Evolutionary conservation across 345 rosid genomes (phyloP).

Genomic region (Dovyalis caffra): DNA sequence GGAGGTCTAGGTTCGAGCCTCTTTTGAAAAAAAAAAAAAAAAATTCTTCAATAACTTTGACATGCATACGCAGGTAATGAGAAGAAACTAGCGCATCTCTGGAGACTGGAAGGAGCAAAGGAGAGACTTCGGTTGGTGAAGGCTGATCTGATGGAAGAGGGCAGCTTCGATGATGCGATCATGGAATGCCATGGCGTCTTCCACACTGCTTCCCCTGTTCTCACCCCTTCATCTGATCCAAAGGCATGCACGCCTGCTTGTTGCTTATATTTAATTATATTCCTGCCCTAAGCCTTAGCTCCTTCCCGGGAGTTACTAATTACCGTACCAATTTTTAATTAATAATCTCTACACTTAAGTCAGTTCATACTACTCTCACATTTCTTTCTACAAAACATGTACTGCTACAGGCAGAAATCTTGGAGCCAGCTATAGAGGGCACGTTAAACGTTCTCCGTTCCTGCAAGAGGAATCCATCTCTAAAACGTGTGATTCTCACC

Average conservation of each 20-base stretch:
- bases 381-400: no score
- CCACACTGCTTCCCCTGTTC: constrained; percentile 92
- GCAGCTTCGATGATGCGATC: constrained; percentile 78
- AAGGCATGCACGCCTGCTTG: constrained; percentile 41
- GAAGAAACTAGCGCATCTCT: constrained; percentile 70
- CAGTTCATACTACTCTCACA: neutral
- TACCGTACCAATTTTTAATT: no score
- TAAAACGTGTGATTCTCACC: constrained; percentile 78
- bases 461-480: constrained; percentile 58
- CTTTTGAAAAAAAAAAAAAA: no score
- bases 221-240: constrained; percentile 71
- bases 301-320: no score
- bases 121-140: constrained; percentile 73
- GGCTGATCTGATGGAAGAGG: constrained; percentile 71
- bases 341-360: neutral
- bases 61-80: constrained; percentile 45
- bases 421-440: constrained; percentile 79
- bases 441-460: constrained; percentile 82
- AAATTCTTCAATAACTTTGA: no score
- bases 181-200: constrained; percentile 83
- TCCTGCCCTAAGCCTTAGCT: no score
- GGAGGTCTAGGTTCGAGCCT: no score
- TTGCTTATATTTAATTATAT: neutral
- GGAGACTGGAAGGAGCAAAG: constrained; percentile 77
- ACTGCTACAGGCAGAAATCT: constrained; percentile 79